Base-by-base conservation (phyloP, 192 early-diverging fungal genomes). In the Coemansia sp. region DNA sequence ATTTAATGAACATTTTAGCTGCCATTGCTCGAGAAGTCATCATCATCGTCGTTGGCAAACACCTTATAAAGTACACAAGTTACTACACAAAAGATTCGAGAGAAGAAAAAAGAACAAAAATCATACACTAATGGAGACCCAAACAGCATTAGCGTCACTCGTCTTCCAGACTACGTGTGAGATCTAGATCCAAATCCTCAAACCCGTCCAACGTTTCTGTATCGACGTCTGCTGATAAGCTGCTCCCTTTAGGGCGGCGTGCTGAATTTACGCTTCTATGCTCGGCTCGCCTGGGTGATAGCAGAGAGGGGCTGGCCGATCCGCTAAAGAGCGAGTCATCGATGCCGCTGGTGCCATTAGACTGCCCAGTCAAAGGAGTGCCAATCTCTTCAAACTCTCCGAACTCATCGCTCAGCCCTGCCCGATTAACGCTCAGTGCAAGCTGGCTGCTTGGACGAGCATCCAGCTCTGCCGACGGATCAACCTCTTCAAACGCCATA, bases 381-480 rank as follows among this genome's bases (percentile, higher is more conserved):
- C 69, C 74, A 21, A 82, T 61, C 3, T 82, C 80, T 30, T 82
- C 80, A 71, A 82, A 82, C 35, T 74, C 68, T 13, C 74, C 80
- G 52, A 73, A 77, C 19, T 82, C 80, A 3, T 73, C 75, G 14
- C 70, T 69, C 6, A 69, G 52, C n/a, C 64, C 64, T 11, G 64
- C 58, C 57, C 57, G 30, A 33, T 21, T 59, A 40, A 4, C 59
- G 37, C 59, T 61, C 33, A 61, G 4, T 6, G 19, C 35, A 39
- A 40, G 38, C 21, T 23, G 59, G 21, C 39, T 40, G 23, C 13
- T 35, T 14, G 43, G 58, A 21, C 58, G 63, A 19, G 64, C 52
- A 33, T 58, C 71, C 53, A 67, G 21, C 14, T 49, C 68, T 6
- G 67, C 43, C 10, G 68, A 55, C 39, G 72, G 68, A 21, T 72